These are phyloP conservation scores for Umbelopsis vinacea DNA, from an alignment of 192 early-diverging fungal species.

Conservation along the genomic window DNA sequence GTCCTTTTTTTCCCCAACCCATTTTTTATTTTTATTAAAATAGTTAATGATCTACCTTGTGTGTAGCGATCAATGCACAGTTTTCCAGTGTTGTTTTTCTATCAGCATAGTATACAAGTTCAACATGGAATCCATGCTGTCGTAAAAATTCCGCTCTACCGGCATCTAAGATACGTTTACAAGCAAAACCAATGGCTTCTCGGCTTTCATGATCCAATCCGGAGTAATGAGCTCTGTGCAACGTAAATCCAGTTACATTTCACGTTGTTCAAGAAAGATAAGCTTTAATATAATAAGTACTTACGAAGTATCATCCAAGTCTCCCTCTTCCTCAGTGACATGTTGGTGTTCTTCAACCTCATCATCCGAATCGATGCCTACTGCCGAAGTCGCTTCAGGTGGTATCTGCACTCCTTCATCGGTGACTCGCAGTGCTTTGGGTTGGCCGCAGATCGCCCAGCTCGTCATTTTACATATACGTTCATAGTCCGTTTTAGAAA, in stretches of 20 bases:
- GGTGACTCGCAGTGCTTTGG: slow-evolving; percentile 33
- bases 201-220: slow-evolving; percentile 64
- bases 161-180: slow-evolving; percentile 80
- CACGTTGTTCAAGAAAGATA: not conserved
- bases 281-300: slow-evolving; percentile 15
- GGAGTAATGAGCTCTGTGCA: slow-evolving; percentile 66
- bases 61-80: slow-evolving; percentile 66
- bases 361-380: slow-evolving; percentile 22
- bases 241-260: not conserved
- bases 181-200: slow-evolving; percentile 66
- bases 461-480: slow-evolving; percentile 71
- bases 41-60: slow-evolving; percentile 20
- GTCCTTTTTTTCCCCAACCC: not conserved
- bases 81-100: slow-evolving; percentile 73
- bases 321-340: slow-evolving; percentile 46
- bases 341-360: slow-evolving; percentile 31
- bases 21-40: slow-evolving; percentile 1
- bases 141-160: slow-evolving; percentile 67
- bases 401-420: slow-evolving; percentile 34
- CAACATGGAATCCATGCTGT: slow-evolving; percentile 61
- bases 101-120: slow-evolving; percentile 78
- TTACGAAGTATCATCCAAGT: slow-evolving; percentile 38
- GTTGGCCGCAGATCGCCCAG: slow-evolving; percentile 73
- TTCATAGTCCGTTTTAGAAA: slow-evolving; percentile 62
- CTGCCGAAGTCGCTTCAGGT: slow-evolving; percentile 27